Evolutionary conservation across 108 stramenopile species (phyloP).

Genomic region (Nitzschia sp.): DNA sequence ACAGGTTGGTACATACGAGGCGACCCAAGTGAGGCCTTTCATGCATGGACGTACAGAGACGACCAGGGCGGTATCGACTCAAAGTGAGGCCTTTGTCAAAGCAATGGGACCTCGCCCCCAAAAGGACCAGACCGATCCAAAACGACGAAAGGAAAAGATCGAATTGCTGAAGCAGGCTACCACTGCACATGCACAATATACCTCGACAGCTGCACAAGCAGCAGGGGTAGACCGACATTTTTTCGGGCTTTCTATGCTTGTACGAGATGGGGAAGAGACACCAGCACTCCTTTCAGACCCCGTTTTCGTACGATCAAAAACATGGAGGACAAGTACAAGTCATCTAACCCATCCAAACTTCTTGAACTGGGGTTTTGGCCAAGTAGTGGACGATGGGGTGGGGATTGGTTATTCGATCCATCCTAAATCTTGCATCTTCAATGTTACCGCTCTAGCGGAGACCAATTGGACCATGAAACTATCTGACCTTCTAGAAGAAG

Average conservation of each 20-base stretch:
- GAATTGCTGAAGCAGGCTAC: constrained; percentile 64
- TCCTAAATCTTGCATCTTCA: constrained; percentile 70
- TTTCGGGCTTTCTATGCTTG: constrained; percentile 73
- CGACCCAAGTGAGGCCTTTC: constrained; percentile 77
- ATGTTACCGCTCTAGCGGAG: constrained; percentile 69
- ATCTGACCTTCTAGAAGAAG: constrained; percentile 74
- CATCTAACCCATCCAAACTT: constrained; percentile 88
- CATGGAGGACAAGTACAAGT: constrained; percentile 88
- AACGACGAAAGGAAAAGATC: constrained; percentile 43
- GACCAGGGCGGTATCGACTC: constrained; percentile 63
- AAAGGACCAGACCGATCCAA: constrained; percentile 19
- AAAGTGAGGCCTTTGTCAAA: constrained; percentile 58
- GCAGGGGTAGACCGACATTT: constrained; percentile 88
- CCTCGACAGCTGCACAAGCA: constrained; percentile 66
- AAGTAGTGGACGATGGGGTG: constrained; percentile 89
- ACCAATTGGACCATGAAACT: constrained; percentile 67
- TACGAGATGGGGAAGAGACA: constrained; percentile 52
- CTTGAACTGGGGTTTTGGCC: constrained; percentile 91
- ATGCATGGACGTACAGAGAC: constrained; percentile 84
- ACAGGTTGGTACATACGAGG: constrained; percentile 83
- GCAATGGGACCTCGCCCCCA: constrained; percentile 43
- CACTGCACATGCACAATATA: constrained; percentile 71
- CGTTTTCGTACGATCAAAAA: constrained; percentile 72
- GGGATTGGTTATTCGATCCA: constrained; percentile 88
- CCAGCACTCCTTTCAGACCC: constrained; percentile 78